Conservation (phyloP, 805 yeast genomes). For the Lachancea lanzarotensis region DNA sequence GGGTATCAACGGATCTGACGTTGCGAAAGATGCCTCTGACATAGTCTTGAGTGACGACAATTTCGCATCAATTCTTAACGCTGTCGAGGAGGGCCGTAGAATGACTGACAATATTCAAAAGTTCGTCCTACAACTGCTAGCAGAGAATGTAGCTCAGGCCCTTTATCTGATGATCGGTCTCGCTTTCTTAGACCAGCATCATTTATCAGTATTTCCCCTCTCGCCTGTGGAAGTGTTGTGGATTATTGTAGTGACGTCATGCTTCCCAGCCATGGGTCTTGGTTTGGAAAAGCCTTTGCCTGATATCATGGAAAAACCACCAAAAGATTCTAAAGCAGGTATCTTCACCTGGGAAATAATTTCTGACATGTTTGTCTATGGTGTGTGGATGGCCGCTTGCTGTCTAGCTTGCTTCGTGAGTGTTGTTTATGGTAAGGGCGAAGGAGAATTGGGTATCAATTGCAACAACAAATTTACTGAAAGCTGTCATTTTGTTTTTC, state of each 20-base stretch:
- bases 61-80: slow-evolving; percentile 49
- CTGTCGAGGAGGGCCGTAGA: slow-evolving; percentile 96
- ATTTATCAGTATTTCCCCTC: slow-evolving; percentile 78
- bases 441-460: slow-evolving; percentile 54
- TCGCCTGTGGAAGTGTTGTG: slow-evolving; percentile 97
- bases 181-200: slow-evolving; percentile 64
- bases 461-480: slow-evolving; percentile 50
- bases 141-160: slow-evolving; percentile 90
- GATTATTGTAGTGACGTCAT: slow-evolving; percentile 96
- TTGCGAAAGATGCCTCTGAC: slow-evolving; percentile 96
- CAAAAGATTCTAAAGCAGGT: slow-evolving; percentile 77
- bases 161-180: slow-evolving; percentile 76
- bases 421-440: slow-evolving; percentile 59
- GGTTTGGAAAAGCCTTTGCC: slow-evolving; percentile 97
- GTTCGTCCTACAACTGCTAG: slow-evolving; percentile 87
- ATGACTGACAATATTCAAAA: slow-evolving; percentile 92
- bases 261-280: slow-evolving; percentile 96
- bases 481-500: slow-evolving; percentile 57
- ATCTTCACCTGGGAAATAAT: slow-evolving; percentile 69
- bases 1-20: slow-evolving; percentile 94
- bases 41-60: slow-evolving; percentile 97
- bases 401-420: slow-evolving; percentile 63
- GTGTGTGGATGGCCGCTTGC: slow-evolving; percentile 63
- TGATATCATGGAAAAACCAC: slow-evolving; percentile 91
- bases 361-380: slow-evolving; percentile 64